A percentile compares a stretch with the other conserved stretches of the same genome.
Conservation (phyloP, 1,139 yeast species). For the Kodamaea sp. region DNA sequence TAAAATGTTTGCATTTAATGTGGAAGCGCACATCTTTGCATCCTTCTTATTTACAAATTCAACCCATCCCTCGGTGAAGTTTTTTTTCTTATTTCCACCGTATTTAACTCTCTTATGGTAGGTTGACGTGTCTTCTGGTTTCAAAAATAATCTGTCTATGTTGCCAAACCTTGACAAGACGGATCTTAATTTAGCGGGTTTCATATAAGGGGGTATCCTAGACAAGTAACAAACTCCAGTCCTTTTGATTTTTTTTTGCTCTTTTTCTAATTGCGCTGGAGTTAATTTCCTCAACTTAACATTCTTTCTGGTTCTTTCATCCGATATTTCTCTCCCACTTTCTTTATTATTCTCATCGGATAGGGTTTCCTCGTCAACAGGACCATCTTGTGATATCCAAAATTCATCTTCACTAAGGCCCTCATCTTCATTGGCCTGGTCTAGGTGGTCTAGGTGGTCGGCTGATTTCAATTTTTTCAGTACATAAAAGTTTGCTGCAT, state of each 20-base stretch:
- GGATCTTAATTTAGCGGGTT: conserved; percentile 86
- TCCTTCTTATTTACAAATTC: conserved; percentile 82
- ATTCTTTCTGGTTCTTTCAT: conserved; percentile 25
- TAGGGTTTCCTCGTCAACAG: conserved; percentile 21
- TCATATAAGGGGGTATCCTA: conserved; percentile 94
- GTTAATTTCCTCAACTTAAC: conserved; percentile 46
- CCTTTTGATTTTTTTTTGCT: conserved; percentile 58
- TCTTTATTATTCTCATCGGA: conserved; percentile 11
- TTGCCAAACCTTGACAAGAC: conserved; percentile 80
- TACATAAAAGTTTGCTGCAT: conserved; percentile 16
- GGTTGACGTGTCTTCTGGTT: conserved; percentile 75
- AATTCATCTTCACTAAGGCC: conserved; percentile 13
- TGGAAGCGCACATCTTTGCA: conserved; percentile 84
- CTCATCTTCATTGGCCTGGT: conserved; percentile 17
- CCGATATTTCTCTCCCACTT: conserved; percentile 6
- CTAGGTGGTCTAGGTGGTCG: conserved; percentile 10
- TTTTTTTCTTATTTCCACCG: conserved; percentile 93
- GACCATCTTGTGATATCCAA: conserved; percentile 11
- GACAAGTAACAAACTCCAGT: conserved; percentile 93
- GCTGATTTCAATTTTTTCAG: conserved; percentile 8
- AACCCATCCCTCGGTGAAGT: conserved; percentile 96
- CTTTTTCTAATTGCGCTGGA: conserved; percentile 55
- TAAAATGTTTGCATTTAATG: conserved; percentile 82
- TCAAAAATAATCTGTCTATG: conserved; percentile 79
- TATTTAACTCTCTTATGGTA: conserved; percentile 71